Evolutionary conservation across 371 early-diverging fungal genomes (phyloP), one percentile per base, ranked within the genome.

Genomic region (Capillidium rhysosporum): DNA sequence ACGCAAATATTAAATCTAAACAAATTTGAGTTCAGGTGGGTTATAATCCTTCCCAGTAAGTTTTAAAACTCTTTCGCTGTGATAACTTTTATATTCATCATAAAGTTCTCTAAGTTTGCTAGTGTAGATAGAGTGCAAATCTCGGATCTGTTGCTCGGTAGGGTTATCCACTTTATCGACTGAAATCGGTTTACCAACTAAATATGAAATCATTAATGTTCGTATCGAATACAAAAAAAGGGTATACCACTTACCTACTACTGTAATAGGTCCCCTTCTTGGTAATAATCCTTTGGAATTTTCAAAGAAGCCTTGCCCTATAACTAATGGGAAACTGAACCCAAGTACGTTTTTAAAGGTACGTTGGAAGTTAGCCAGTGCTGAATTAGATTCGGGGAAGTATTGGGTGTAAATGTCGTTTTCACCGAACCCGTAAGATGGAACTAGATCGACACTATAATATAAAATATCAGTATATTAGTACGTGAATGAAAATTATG

Each of bases 341-440:
- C 79, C 83, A 38, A 74, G 61, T 3, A 66, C 54, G 0, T 69
- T 59, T 82, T 34, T 75, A 58, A 83, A 56, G 56, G 69, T 63
- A 39, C 73, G 69, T 56, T 85, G 84, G 34, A 75, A 30, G 16
- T 63, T 51, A 28, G 69, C 71, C 7, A 79, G 41, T 40, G 59
- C 59, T 16, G 79, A 71, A 12, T 69, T 71, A 24, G 65, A 26
- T 39, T 59, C 46, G 49, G 73, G 76, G 56, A 69, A 70, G 25
- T 77, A 63, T 40, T 82, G 79, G 47, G 70, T 70, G 54, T 76
- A 87, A 8, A 87, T 55, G 25, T 87, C 82, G 62, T 85, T 86
- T 60, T 88, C 89, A 44, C 87, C 87, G 69, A 88, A 85, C 0
- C 75, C 70, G 56, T 80, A 75, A 0, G 76, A 67, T 10, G 89